phyloP scores from a whole-genome alignment of 176 grass and related monocot species.

The Oryza longistaminata region DNA sequence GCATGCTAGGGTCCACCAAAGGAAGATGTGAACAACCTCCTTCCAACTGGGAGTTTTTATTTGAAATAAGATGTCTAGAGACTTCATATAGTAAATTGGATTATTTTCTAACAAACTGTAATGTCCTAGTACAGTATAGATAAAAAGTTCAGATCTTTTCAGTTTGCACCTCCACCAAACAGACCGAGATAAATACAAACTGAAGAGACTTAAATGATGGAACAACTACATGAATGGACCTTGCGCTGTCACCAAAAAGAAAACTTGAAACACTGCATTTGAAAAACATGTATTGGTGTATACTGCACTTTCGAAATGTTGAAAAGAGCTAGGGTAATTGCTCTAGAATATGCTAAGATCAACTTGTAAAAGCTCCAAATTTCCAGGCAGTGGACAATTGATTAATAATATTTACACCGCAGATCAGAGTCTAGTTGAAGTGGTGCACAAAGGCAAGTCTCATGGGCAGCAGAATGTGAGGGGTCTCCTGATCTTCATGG shows the following conservation, averaged over 20 bases:
- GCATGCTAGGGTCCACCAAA: conserved; percentile 65
- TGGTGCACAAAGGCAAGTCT: too few species aligned
- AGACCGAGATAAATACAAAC: background rate
- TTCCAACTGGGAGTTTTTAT: conserved; percentile 64
- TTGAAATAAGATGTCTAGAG: conserved; percentile 37
- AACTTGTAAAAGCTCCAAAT: background rate
- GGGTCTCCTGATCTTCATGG: too few species aligned
- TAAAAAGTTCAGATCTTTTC: background rate
- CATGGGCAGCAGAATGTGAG: too few species aligned
- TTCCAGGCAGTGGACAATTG: background rate
- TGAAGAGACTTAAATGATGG: background rate
- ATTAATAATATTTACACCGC: background rate
- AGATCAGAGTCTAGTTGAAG: background rate
- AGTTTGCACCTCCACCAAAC: background rate
- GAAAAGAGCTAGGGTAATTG: background rate
- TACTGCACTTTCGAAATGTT: conserved; percentile 13
- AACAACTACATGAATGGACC: background rate
- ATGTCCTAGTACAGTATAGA: conserved; percentile 10
- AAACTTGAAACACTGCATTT: conserved; percentile 9
- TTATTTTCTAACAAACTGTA: background rate
- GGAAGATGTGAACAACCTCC: conserved; percentile 89
- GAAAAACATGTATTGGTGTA: background rate
- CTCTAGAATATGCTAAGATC: background rate
- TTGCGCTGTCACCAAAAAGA: background rate
- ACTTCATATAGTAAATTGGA: conserved; percentile 13